phyloP scores from a whole-genome alignment of 805 yeast genomes.

The Komagataella kurtzmanii region DNA sequence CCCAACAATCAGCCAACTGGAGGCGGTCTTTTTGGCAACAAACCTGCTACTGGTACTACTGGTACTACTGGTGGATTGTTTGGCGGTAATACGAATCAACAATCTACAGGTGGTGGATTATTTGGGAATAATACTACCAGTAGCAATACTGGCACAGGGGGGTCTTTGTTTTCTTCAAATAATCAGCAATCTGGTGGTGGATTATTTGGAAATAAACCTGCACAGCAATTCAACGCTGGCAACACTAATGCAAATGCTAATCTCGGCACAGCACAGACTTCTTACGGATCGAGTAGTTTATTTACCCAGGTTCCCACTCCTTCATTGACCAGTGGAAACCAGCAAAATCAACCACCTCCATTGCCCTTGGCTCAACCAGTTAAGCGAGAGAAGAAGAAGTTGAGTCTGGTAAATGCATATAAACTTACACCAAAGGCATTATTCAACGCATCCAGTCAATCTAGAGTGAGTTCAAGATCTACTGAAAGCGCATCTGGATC shows the following conservation, averaged over 20 bases:
- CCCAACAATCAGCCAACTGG: conserved; percentile 1
- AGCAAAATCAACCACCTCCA: conserved; percentile 9
- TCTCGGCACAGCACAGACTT: conserved; percentile 33
- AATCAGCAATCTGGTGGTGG: conserved; percentile 11
- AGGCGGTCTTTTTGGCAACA: conserved; percentile 31
- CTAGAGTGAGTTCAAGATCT: not conserved
- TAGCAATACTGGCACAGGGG: conserved; percentile 3
- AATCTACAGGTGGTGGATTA: conserved; percentile 6
- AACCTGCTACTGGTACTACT: conserved; percentile 9
- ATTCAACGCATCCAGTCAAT: conserved; percentile 17
- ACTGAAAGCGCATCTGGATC: conserved; percentile 5
- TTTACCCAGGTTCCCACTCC: conserved; percentile 42
- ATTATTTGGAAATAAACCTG: conserved; percentile 18
- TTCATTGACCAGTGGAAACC: conserved; percentile 2
- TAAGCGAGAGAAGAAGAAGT: conserved; percentile 33
- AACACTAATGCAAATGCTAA: conserved; percentile 15
- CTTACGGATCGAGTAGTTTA: conserved; percentile 71
- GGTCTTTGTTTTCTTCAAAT: conserved; percentile 8
- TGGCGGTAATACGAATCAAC: conserved; percentile 14
- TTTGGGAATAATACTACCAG: conserved; percentile 4
- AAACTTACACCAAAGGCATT: conserved; percentile 53
- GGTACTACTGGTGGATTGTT: conserved; percentile 26
- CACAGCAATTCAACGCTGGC: conserved; percentile 10
- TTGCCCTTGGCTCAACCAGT: conserved; percentile 10
- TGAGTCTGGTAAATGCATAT: conserved; percentile 46